A percentile compares a stretch with the other conserved stretches of the same genome.
These are phyloP conservation scores for Podospora anserina DNA, from an alignment of 495 filamentous ascomycete genomes.

Conservation along the genomic window DNA sequence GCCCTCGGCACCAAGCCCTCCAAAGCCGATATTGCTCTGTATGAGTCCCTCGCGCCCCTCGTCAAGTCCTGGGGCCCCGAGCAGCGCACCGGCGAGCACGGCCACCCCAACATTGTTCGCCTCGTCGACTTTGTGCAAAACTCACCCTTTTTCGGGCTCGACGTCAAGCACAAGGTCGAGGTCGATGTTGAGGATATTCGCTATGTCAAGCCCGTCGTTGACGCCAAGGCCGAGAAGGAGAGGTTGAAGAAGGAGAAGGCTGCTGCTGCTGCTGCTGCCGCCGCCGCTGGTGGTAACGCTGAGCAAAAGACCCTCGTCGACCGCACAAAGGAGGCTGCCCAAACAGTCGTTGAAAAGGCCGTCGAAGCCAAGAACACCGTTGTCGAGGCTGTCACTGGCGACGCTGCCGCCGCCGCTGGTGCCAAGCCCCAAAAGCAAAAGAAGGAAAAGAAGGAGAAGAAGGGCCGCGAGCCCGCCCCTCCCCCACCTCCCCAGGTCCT, in stretches of 20 bases:
- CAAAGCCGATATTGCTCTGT: constrained; percentile 83
- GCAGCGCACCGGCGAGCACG: constrained; percentile 85
- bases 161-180: constrained; percentile 71
- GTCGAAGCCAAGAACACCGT: constrained; percentile 36
- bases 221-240: constrained; percentile 86
- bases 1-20: constrained; percentile 87
- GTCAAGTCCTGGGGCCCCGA: constrained; percentile 80
- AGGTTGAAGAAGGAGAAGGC: constrained; percentile 83
- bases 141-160: constrained; percentile 69
- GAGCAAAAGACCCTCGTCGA: constrained; percentile 46
- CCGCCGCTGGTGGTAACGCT: constrained; percentile 15
- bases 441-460: constrained; percentile 62
- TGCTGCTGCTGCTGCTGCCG: constrained; percentile 50
- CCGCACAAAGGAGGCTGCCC: constrained; percentile 48
- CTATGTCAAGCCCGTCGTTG: constrained; percentile 75
- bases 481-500: constrained; percentile 65
- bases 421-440: constrained; percentile 29
- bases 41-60: constrained; percentile 71
- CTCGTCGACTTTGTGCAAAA: constrained; percentile 95
- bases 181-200: constrained; percentile 77
- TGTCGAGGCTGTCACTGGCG: constrained; percentile 29
- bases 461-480: constrained; percentile 70
- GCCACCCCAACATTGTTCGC: constrained; percentile 87
- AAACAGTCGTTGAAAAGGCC: constrained; percentile 50
- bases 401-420: constrained; percentile 16